Evolutionary conservation across 345 rosid genomes (phyloP), one percentile per base, ranked within the genome.

Genomic region (Syzygium aqueum): DNA sequence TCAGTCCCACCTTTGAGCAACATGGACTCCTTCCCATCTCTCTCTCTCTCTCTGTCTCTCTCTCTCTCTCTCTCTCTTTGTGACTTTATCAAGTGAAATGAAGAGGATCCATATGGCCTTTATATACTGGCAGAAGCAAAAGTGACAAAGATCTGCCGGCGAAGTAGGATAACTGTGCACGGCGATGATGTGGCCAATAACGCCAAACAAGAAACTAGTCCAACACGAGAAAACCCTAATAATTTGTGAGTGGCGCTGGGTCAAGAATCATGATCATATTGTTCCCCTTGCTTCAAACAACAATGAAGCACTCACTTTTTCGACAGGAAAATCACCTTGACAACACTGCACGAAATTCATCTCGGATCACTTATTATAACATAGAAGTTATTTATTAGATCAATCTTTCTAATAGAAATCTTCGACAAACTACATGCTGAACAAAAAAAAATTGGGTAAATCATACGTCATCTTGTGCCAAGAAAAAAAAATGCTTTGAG

Each of bases 11-110:
- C 87, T 94, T 93, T 80, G 95, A 90, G 93, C 95, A 93, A 54
- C 94, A 94, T 53, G 96, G 96, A 88, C 91, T 90, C 90, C 95
- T 93, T 86, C 96, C 96, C 95, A 94, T 94, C 51, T 85, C 33
- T 77, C 84, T 80, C 50, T 49, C 51, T 63, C 37, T 56, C n/a
- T n/a, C n/a, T n/a, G n/a, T n/a, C n/a, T n/a, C n/a, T n/a, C n/a
- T n/a, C 57, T 33, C 54, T 23, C 87, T 22, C 78, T 14, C 84
- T 77, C 78, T 56, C 80, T 63, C 52, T 28, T 15, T 11, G 5
- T 5, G 49, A 73, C 80, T 61, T n/a, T 73, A 37, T 37, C 22
- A 33, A 49, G 49, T 5, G 80, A 73, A 40, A 73, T 37, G 49
- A 19, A 19, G 80, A 73, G 6, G 27, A 73, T 7, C 49, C 80